Evolutionary conservation across 805 yeast genomes (phyloP).

Genomic region (Wickerhamomyces kurtzmanii): DNA sequence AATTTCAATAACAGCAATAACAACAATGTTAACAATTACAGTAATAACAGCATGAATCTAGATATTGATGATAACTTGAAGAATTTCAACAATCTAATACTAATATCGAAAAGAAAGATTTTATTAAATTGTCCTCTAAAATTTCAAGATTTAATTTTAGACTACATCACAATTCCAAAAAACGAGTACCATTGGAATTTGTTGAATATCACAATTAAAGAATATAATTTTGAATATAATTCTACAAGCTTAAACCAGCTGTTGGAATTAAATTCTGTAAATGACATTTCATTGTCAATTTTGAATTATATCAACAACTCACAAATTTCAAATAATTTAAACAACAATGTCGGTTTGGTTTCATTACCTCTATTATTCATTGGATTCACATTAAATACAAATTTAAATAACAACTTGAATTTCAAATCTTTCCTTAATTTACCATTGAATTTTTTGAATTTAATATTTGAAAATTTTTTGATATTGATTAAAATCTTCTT

Average conservation of each 20-base stretch:
- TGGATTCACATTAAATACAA: conserved; percentile 12
- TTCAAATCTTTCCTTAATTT: conserved; percentile 19
- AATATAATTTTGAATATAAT: conserved; percentile 22
- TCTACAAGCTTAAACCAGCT: conserved; percentile 4
- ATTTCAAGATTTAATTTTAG: conserved; percentile 38
- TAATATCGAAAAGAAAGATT: conserved; percentile 35
- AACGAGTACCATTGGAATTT: conserved; percentile 33
- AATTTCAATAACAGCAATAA: conserved; percentile 1
- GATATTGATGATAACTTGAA: conserved; percentile 13
- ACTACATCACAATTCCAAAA: conserved; percentile 33
- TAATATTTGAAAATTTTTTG: conserved; percentile 37
- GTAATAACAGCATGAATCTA: conserved; percentile 8
- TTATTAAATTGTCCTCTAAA: conserved; percentile 40
- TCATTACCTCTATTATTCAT: conserved; percentile 37
- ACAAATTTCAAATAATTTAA: conserved; percentile 21
- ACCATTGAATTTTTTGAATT: conserved; percentile 23
- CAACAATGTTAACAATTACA: conserved; percentile 6
- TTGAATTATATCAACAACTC: conserved; percentile 12
- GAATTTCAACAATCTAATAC: conserved; percentile 22
- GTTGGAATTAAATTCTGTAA: no score
- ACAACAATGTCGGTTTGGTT: conserved; percentile 42
- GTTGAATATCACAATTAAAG: conserved; percentile 35
- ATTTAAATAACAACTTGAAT: conserved; percentile 6
- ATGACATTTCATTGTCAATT: conserved; percentile 12
- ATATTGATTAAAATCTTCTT: conserved; percentile 32